Conservation (phyloP, 2,329 filamentous ascomycete genomes). For the Talaromyces sp. region DNA sequence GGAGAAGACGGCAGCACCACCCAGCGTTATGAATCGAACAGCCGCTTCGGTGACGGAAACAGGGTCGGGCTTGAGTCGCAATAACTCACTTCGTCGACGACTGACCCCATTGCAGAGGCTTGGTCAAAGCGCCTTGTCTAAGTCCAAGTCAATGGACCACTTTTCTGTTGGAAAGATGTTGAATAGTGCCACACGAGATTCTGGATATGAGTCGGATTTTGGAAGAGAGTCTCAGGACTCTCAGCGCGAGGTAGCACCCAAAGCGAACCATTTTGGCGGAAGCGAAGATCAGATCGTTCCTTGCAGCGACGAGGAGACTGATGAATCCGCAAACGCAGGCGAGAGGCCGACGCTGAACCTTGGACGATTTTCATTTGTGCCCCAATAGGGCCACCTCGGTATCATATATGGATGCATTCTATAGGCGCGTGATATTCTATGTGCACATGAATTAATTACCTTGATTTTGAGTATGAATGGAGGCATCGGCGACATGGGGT, state of each 20-base stretch:
- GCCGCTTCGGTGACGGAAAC: neutral
- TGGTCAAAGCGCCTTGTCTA: constrained; percentile 34
- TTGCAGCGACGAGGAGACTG: constrained; percentile 44
- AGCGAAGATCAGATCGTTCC: constrained; percentile 51
- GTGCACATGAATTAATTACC: neutral
- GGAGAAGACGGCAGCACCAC: neutral
- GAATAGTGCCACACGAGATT: constrained; percentile 7
- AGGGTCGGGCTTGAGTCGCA: constrained; percentile 4
- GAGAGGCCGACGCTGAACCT: constrained; percentile 24
- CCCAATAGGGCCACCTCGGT: constrained; percentile 13
- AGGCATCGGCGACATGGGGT: neutral
- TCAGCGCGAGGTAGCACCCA: neutral
- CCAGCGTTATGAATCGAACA: neutral
- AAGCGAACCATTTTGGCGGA: constrained; percentile 24
- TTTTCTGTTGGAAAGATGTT: constrained; percentile 15
- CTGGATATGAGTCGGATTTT: constrained; percentile 15
- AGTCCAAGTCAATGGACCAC: constrained; percentile 31
- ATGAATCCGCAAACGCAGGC: constrained; percentile 14
- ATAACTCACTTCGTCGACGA: constrained; percentile 15
- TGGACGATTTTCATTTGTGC: constrained; percentile 32
- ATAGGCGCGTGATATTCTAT: constrained; percentile 3
- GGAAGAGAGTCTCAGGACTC: neutral
- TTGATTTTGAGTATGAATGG: neutral
- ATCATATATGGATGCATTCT: constrained; percentile 10
- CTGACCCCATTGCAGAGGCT: constrained; percentile 39